Percentiles rank a stretch among this genome's conserved stretches.
These are phyloP conservation scores for Xylaria sp. DNA, from an alignment of 2,329 filamentous ascomycete species.

Conservation along the genomic window DNA sequence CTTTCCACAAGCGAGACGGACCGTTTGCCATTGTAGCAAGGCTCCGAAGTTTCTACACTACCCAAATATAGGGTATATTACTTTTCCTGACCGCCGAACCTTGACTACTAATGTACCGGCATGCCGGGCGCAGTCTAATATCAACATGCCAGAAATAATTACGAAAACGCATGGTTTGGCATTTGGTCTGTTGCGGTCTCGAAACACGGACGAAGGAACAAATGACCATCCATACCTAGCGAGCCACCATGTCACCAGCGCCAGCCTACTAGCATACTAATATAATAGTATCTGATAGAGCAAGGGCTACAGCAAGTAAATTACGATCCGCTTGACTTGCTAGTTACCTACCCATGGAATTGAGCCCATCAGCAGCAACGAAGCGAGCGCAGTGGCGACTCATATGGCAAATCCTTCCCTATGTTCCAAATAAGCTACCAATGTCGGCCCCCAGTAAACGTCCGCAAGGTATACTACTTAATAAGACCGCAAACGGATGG, in stretches of 20 bases:
- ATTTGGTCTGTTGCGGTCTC: constrained; percentile 33
- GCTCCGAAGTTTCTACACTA: constrained; percentile 4
- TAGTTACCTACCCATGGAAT: constrained; percentile 9
- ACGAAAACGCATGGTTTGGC: constrained; percentile 30
- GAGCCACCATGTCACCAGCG: constrained; percentile 29
- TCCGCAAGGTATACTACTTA: background rate
- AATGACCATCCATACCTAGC: constrained; percentile 26
- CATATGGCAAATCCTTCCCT: constrained; percentile 29
- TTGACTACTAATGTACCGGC: constrained; percentile 14
- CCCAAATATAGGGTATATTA: background rate
- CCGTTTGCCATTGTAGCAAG: constrained; percentile 3
- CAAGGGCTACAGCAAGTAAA: constrained; percentile 3
- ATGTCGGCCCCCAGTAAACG: constrained; percentile 20
- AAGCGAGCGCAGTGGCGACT: constrained; percentile 28
- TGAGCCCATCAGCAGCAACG: constrained; percentile 25
- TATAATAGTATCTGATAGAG: background rate
- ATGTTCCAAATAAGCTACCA: constrained; percentile 33
- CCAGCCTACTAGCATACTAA: background rate
- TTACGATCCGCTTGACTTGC: constrained; percentile 22
- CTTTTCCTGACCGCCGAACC: constrained; percentile 13
- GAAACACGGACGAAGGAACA: constrained; percentile 30
- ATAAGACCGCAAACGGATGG: background rate
- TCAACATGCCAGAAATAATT: constrained; percentile 34
- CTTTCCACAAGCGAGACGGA: constrained; percentile 28
- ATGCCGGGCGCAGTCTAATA: constrained; percentile 25